Percentiles rank a stretch among this genome's conserved stretches.
Conservation (phyloP, 164 flowering plant genomes). For the Litsea cubeba region DNA sequence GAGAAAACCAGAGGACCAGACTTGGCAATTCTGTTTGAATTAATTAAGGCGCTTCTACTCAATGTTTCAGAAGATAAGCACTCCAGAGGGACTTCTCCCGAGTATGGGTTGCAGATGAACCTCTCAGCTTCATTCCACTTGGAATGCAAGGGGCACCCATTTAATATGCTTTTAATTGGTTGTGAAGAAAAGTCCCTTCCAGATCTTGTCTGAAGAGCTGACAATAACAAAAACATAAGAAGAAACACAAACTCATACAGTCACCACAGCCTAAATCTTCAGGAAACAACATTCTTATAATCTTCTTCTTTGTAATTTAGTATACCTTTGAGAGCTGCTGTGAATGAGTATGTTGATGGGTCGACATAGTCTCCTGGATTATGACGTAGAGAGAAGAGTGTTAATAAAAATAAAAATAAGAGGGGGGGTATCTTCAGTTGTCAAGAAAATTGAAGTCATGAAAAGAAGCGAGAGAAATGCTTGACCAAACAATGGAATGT, state of each 20-base stretch:
- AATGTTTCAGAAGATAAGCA: constrained; percentile 77
- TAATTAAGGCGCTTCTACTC: constrained; percentile 38
- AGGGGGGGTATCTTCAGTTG: too few relatives aligned
- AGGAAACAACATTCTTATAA: neutral
- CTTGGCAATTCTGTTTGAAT: constrained; percentile 45
- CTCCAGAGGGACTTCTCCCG: constrained; percentile 84
- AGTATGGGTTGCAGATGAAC: constrained; percentile 78
- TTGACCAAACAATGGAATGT: too few relatives aligned
- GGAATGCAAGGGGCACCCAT: constrained; percentile 64
- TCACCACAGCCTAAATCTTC: neutral
- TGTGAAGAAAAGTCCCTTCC: constrained; percentile 53
- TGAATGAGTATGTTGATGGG: constrained; percentile 78
- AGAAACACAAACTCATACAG: neutral
- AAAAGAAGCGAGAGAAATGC: too few relatives aligned
- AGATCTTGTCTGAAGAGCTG: constrained; percentile 70
- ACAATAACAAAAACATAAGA: neutral
- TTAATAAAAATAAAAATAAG: neutral
- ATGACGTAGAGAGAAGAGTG: neutral
- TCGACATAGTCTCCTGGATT: constrained; percentile 56
- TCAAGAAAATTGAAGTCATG: too few relatives aligned
- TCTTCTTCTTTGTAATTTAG: neutral
- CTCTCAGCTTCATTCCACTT: constrained; percentile 95
- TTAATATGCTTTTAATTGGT: constrained; percentile 23
- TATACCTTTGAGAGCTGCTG: constrained; percentile 72
- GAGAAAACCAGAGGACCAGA: constrained; percentile 69